These are phyloP conservation scores for Tulasnella sp. DNA, from an alignment of 768 basidiomycete species.

Conservation along the genomic window DNA sequence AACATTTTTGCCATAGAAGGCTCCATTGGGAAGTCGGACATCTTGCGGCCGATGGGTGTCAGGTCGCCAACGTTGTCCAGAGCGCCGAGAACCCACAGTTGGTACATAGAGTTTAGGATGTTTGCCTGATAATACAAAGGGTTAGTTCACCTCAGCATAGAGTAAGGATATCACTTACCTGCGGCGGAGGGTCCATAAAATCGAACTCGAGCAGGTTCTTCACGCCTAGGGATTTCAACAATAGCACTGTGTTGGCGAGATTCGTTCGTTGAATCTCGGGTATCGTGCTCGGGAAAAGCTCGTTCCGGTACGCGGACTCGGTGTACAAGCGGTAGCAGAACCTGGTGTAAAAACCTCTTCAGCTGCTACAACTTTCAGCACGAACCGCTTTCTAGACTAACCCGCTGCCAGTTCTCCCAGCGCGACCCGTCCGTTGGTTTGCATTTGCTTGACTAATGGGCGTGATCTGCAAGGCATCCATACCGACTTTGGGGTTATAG, in stretches of 20 bases:
- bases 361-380: neutral
- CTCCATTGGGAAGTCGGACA: slow-evolving; percentile 99
- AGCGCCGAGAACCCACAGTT: slow-evolving; percentile 97
- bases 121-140: slow-evolving; percentile 55
- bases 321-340: slow-evolving; percentile 96
- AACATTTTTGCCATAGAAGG: slow-evolving; percentile 99
- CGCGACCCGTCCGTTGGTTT: slow-evolving; percentile 90
- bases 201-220: slow-evolving; percentile 97
- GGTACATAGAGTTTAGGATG: slow-evolving; percentile 98
- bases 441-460: slow-evolving; percentile 99
- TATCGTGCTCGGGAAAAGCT: slow-evolving; percentile 90
- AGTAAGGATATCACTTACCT: slow-evolving; percentile 37
- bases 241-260: slow-evolving; percentile 87
- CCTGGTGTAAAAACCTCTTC: slow-evolving; percentile 29
- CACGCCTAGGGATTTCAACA: slow-evolving; percentile 92
- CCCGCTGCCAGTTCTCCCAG: slow-evolving; percentile 94
- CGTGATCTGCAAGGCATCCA: slow-evolving; percentile 98
- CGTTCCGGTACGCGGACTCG: slow-evolving; percentile 92
- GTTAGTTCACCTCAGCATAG: neutral
- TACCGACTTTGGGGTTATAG: slow-evolving; percentile 97
- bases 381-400: slow-evolving; percentile 31
- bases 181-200: slow-evolving; percentile 99
- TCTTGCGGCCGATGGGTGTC: slow-evolving; percentile 83
- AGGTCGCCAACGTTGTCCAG: slow-evolving; percentile 96
- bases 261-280: slow-evolving; percentile 99